Evolutionary conservation across 1,284 basidiomycete genomes (phyloP), one percentile per base, ranked within the genome.

Genomic region (Singerocomus rubriflavus): DNA sequence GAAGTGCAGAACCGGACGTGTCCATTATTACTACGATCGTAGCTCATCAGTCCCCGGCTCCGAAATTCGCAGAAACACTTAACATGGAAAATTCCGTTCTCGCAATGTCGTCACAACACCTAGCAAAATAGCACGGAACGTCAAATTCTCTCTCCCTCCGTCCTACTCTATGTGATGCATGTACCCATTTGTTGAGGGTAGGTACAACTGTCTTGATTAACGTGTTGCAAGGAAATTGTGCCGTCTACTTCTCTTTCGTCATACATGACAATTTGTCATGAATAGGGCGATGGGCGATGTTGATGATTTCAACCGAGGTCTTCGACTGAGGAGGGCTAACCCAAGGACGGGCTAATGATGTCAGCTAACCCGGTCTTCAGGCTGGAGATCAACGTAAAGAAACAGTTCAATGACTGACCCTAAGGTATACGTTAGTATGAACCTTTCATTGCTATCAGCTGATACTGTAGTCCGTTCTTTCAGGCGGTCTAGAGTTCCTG

Each of bases 311-410:
- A 45, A 37, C 26, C 61, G 17, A 46, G 61, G 35, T 66, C 59
- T 46, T 34, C 66, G 26, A 38, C 52, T n/a, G 35, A 44, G 11
- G 38, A 54, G 1, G 61, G 61, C 14, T 53, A 53, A 14, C 57
- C 55, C 38, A 30, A 38, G 11, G 48, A 47, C 7, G 63, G 63
- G 1, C 63, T 67, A 2, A 53, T 64, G 0, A 62, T 71, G 35
- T 68, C 73, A 7, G 53, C 63, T 29, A 66, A 71, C 37, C 66
- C 68, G 6, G 61, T 71, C 16, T 76, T 76, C 47, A 74, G 74
- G 4, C 68, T 69, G 14, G 67, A 69, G 36, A 61, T 71, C 4
- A 56, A 69, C 9, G 69, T 73, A 7, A 53, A 58, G 32, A 54
- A 57, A 21, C 59, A 54, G 13, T 75, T 71, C 57, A 21, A 63